Conservation (phyloP, 805 yeast genomes). For the Barnettozyma wickerhamii region DNA sequence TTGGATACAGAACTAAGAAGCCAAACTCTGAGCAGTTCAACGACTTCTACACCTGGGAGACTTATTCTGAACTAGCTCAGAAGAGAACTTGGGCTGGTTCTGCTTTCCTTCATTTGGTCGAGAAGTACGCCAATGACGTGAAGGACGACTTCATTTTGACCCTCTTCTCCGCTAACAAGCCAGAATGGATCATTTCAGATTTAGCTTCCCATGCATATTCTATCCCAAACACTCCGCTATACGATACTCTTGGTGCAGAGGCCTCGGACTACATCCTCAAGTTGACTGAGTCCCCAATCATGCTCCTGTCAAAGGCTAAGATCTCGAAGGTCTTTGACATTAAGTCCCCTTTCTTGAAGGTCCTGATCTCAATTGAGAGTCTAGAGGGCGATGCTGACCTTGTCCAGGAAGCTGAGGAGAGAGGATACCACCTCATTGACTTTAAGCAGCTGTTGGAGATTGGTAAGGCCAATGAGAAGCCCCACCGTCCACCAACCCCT, state of each 20-base stretch:
- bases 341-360: slow-evolving; percentile 42
- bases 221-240: slow-evolving; percentile 48
- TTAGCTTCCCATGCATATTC: slow-evolving; percentile 60
- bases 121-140: slow-evolving; percentile 30
- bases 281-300: slow-evolving; percentile 58
- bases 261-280: slow-evolving; percentile 61
- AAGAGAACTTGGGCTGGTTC: slow-evolving; percentile 49
- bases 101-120: slow-evolving; percentile 46
- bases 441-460: slow-evolving; percentile 34
- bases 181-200: slow-evolving; percentile 70
- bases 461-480: slow-evolving; percentile 39
- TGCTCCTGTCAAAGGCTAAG: slow-evolving; percentile 51
- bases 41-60: slow-evolving; percentile 38
- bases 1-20: slow-evolving; percentile 40
- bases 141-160: slow-evolving; percentile 46
- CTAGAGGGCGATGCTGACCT: slow-evolving; percentile 30
- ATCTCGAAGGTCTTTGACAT: slow-evolving; percentile 43
- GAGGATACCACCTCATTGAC: slow-evolving; percentile 29
- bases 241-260: slow-evolving; percentile 54
- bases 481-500: slow-evolving; percentile 45
- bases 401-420: slow-evolving; percentile 27
- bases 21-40: slow-evolving; percentile 34
- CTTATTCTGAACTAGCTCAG: slow-evolving; percentile 38
- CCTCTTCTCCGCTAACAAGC: slow-evolving; percentile 51
- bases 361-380: slow-evolving; percentile 54